A percentile compares a stretch with the other conserved stretches of the same genome.
Evolutionary conservation across 1,284 basidiomycete species (phyloP).

Genomic region (Trichosporon ovoides): DNA sequence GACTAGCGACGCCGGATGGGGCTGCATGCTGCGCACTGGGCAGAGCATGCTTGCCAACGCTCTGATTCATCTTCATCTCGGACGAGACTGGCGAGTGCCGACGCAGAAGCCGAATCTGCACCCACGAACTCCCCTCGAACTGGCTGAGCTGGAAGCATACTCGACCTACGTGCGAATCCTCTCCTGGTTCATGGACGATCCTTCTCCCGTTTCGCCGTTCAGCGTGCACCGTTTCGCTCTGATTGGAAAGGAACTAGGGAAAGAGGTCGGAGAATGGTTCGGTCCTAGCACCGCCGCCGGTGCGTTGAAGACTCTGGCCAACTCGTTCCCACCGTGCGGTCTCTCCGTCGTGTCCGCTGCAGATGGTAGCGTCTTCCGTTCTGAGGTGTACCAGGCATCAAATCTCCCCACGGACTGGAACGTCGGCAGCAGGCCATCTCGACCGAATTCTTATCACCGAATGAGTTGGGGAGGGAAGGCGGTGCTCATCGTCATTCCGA

Average conservation of each 20-base stretch:
- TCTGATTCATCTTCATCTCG: conserved; percentile 73
- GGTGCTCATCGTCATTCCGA: conserved; percentile 79
- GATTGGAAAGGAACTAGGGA: conserved; percentile 89
- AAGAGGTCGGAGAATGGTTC: conserved; percentile 96
- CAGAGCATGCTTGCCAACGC: conserved; percentile 90
- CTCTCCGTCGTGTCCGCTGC: conserved; percentile 76
- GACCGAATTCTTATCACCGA: conserved; percentile 15
- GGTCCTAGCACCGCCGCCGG: conserved; percentile 95
- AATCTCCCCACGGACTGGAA: conserved; percentile 34
- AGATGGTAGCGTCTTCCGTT: conserved; percentile 78
- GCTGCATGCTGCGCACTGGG: conserved; percentile 93
- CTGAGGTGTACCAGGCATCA: conserved; percentile 78
- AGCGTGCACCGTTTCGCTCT: conserved; percentile 94
- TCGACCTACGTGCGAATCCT: conserved; percentile 75
- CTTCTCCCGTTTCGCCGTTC: conserved; percentile 81
- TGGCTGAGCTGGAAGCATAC: conserved; percentile 35
- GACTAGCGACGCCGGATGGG: conserved; percentile 95
- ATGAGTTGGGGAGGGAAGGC: conserved; percentile 70
- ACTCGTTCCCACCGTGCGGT: conserved; percentile 72
- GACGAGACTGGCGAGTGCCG: conserved; percentile 75
- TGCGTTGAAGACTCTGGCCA: conserved; percentile 81
- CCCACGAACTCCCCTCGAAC: conserved; percentile 21
- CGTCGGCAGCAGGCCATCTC: not conserved
- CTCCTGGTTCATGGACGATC: conserved; percentile 92
- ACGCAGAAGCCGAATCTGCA: conserved; percentile 16